These are phyloP conservation scores for Thielaviopsis musarum DNA, from an alignment of 2,329 filamentous ascomycete genomes.

Conservation along the genomic window DNA sequence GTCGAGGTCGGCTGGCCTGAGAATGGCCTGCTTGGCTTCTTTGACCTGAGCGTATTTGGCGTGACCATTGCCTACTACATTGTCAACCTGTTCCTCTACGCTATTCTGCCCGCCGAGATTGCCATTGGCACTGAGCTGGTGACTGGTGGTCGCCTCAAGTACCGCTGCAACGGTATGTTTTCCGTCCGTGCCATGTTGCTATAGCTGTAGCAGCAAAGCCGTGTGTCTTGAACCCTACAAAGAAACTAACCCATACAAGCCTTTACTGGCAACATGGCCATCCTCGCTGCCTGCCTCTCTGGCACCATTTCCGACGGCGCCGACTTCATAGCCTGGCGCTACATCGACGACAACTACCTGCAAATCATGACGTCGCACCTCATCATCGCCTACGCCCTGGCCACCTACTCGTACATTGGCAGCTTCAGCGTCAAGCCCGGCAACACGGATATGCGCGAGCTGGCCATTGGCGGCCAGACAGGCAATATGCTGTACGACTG, in stretches of 20 bases:
- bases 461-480: slow-evolving; percentile 65
- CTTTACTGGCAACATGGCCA: slow-evolving; percentile 57
- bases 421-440: slow-evolving; percentile 70
- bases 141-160: slow-evolving; percentile 59
- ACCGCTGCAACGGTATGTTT: slow-evolving; percentile 57
- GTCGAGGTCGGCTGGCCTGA: slow-evolving; percentile 66
- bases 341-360: slow-evolving; percentile 79
- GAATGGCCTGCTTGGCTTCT: slow-evolving; percentile 51
- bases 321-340: slow-evolving; percentile 78
- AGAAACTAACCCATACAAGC: slow-evolving; percentile 28
- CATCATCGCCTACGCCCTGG: slow-evolving; percentile 53
- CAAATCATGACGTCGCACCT: slow-evolving; percentile 74
- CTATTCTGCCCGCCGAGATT: slow-evolving; percentile 58
- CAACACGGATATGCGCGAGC: slow-evolving; percentile 54
- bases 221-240: background rate
- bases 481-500: slow-evolving; percentile 88
- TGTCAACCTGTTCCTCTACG: slow-evolving; percentile 57
- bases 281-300: slow-evolving; percentile 50
- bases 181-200: background rate
- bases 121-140: slow-evolving; percentile 52
- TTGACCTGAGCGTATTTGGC: slow-evolving; percentile 50
- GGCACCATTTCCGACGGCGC: slow-evolving; percentile 65
- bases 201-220: no score
- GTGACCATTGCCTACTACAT: slow-evolving; percentile 64
- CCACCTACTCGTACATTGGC: slow-evolving; percentile 62